Base-by-base conservation (phyloP, 805 yeast species). In the Trichomonascus vanleenenianus region DNA sequence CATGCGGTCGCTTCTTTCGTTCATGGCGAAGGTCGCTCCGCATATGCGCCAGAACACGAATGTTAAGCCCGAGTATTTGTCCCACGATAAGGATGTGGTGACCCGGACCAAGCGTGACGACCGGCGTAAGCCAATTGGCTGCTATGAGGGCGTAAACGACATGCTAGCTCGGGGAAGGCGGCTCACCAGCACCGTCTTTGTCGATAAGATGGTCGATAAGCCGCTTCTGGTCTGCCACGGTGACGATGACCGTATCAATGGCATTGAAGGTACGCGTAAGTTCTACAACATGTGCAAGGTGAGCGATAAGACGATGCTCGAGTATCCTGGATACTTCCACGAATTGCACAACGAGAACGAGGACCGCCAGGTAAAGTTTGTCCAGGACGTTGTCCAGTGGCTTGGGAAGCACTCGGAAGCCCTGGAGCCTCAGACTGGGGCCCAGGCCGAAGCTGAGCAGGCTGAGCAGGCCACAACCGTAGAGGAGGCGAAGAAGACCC, bases 151-250 rank as follows among this genome's bases (percentile, higher is more conserved):
- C 48, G 56, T 65, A 53, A 30, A 54, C 45, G 68, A 59, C 39
- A 63, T 65, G 54, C 35, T 64, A 20, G 52, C 41, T n/a, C 64
- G 71, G 3, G 70, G 69, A 7, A 48, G 46, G 44, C 49, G 60
- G 3, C 56, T 67, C 33, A 49, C 54, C 20, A 57, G 60, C 30
- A 58, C 62, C 3, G 42, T 41, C 3, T 60, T 56, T 47, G 55
- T 56, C 32, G 40, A 44, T n/a, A 50, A 56, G 42, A 56, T 56
- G 27, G 57, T 59, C 11, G 59, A 65, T 39, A 53, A 58, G 19
- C 70, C 71, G n/a, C 48, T 65, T 12, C 52, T 64, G 22, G 42
- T 65, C 7, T 35, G 50, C 34, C 66, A 60, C 39, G 71, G 70
- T 22, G 47, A 51, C 19, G 56, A 30, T 3, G 64, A 60, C 43